Conservation (phyloP, 169 alveolate genomes). For the Eimeria maxima region DNA sequence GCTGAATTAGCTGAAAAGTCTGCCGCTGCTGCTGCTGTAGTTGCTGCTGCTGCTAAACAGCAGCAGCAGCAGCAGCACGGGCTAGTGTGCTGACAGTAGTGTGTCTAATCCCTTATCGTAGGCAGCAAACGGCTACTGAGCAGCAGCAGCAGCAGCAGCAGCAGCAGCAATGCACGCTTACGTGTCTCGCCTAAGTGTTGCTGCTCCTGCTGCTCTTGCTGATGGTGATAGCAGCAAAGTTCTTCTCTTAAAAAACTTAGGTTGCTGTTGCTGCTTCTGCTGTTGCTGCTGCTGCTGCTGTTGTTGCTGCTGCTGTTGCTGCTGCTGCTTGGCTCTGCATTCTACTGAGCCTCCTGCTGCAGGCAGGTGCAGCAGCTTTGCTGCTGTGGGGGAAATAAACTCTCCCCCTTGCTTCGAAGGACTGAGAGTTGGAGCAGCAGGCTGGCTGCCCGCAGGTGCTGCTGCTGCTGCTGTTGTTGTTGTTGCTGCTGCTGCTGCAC, state of each 20-base stretch:
- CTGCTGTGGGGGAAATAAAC: too few species aligned
- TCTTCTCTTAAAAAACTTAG: background rate
- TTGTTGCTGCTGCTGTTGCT: conserved; percentile 39
- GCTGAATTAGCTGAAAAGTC: background rate
- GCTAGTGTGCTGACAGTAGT: background rate
- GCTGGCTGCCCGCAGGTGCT: background rate
- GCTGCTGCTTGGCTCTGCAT: too few species aligned
- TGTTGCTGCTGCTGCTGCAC: conserved; percentile 45
- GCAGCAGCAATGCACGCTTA: background rate
- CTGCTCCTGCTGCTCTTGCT: background rate
- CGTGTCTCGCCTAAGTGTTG: background rate
- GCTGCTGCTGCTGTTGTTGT: background rate
- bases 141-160: conserved; percentile 22
- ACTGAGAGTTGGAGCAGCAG: background rate
- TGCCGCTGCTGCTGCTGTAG: conserved; percentile 13
- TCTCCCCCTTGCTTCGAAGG: background rate
- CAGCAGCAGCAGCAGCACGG: background rate
- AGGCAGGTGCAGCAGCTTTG: too few species aligned
- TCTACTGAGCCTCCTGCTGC: too few species aligned
- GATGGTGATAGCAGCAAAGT: background rate
- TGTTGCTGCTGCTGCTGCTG: too few species aligned
- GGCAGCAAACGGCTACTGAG: background rate
- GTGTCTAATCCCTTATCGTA: too few species aligned
- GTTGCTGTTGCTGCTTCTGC: conserved; percentile 19
- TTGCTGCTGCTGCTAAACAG: background rate